Evolutionary conservation across 164 flowering plant genomes (phyloP).

Genomic region (Nelumbo lutea): DNA sequence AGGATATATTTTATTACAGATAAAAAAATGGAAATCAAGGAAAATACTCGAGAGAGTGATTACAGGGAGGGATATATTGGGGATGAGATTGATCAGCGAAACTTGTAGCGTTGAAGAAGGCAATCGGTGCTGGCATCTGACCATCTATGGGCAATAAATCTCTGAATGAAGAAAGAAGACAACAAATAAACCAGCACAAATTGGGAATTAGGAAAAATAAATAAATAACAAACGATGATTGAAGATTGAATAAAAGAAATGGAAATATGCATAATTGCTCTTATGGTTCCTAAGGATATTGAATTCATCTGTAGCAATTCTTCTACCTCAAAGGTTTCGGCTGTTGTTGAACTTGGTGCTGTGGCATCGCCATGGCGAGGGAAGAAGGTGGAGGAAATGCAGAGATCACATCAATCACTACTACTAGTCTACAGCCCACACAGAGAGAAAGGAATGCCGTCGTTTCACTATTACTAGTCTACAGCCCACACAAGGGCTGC

Average conservation of each 20-base stretch:
- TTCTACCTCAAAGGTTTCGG: constrained; percentile 38
- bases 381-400: neutral
- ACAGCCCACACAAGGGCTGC: neutral
- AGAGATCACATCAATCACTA: no score
- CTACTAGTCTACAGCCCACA: neutral
- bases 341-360: constrained; percentile 21
- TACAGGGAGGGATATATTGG: constrained; percentile 73
- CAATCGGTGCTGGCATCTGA: constrained; percentile 39
- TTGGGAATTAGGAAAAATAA: neutral
- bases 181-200: neutral
- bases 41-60: constrained; percentile 5
- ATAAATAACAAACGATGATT: neutral
- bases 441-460: no score
- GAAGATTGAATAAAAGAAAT: neutral
- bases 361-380: neutral
- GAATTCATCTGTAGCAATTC: neutral
- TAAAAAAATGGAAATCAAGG: neutral
- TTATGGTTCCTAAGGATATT: neutral
- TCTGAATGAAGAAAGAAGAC: constrained; percentile 28
- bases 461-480: neutral
- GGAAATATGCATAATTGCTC: no score
- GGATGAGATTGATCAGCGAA: constrained; percentile 58
- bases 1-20: neutral
- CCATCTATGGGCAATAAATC: constrained; percentile 45
- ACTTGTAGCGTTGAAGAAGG: constrained; percentile 31